phyloP scores from a whole-genome alignment of 371 early-diverging fungal species.

The Neoconidiobolus thromboides region DNA sequence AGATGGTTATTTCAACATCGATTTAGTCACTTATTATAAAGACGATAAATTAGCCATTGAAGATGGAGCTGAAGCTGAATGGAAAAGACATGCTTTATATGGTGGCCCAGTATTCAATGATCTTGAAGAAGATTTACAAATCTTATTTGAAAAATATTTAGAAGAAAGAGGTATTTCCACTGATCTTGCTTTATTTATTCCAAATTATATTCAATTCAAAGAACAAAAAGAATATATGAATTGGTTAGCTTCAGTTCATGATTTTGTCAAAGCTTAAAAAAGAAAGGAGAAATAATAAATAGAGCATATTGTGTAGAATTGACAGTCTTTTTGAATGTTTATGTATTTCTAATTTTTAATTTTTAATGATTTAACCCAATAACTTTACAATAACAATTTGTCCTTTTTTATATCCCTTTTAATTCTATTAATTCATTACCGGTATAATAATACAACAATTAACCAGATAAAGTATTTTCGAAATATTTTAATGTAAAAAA shows the following conservation, averaged over 20 bases:
- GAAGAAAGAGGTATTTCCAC: constrained; percentile 75
- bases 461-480: too few species aligned
- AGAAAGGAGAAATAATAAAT: neutral
- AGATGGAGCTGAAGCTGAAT: constrained; percentile 71
- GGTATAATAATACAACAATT: too few species aligned
- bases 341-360: too few species aligned
- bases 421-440: too few species aligned
- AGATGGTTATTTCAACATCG: constrained; percentile 72
- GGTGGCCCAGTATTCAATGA: constrained; percentile 83
- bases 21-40: constrained; percentile 52
- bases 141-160: constrained; percentile 58
- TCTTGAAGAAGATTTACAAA: constrained; percentile 69
- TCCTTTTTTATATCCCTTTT: too few species aligned
- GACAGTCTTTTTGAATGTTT: too few species aligned
- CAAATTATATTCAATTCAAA: constrained; percentile 77
- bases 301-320: neutral
- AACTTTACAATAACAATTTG: too few species aligned
- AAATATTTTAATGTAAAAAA: too few species aligned
- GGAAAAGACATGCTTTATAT: constrained; percentile 74
- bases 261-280: constrained; percentile 31
- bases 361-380: too few species aligned
- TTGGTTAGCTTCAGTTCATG: constrained; percentile 66
- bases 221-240: constrained; percentile 81
- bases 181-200: constrained; percentile 62
- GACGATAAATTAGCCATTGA: constrained; percentile 43